phyloP scores from a whole-genome alignment of 768 basidiomycete species.

The Tulasnella sp. region DNA sequence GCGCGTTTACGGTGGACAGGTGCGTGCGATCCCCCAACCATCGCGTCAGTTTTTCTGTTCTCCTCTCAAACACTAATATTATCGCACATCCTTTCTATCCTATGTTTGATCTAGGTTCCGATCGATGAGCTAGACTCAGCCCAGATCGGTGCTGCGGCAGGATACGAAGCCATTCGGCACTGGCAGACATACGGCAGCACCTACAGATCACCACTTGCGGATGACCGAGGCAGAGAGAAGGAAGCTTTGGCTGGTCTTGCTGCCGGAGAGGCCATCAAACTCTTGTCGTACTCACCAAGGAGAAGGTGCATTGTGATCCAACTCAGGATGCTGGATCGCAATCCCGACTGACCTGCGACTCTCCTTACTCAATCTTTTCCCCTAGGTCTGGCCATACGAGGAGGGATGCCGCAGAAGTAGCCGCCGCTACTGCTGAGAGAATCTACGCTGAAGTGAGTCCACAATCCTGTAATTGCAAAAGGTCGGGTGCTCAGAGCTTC shows the following conservation, averaged over 20 bases:
- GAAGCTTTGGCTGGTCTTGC: slow-evolving; percentile 67
- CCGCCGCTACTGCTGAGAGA: slow-evolving; percentile 61
- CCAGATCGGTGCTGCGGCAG: slow-evolving; percentile 72
- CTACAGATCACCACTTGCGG: slow-evolving; percentile 52
- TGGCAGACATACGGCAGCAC: slow-evolving; percentile 57
- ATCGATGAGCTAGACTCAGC: slow-evolving; percentile 50
- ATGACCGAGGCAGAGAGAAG: slow-evolving; percentile 57
- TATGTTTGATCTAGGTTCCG: slow-evolving; percentile 45
- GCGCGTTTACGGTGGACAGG: slow-evolving; percentile 58
- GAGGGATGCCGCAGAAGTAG: slow-evolving; percentile 56
- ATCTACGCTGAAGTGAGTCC: slow-evolving; percentile 43
- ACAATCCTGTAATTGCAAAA: background rate
- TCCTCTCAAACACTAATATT: background rate
- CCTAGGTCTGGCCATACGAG: slow-evolving; percentile 47
- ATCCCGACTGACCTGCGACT: background rate
- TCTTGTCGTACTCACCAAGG: background rate
- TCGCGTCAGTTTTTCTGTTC: background rate
- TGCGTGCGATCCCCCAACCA: background rate
- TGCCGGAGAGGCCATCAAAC: slow-evolving; percentile 54
- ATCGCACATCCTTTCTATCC: background rate
- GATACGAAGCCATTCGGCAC: slow-evolving; percentile 68
- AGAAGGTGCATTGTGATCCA: background rate
- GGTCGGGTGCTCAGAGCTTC: background rate
- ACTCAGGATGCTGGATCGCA: background rate
- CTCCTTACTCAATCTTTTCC: background rate